phyloP scores from a whole-genome alignment of 352 stramenopile species.

The Globisporangium irregulare region DNA sequence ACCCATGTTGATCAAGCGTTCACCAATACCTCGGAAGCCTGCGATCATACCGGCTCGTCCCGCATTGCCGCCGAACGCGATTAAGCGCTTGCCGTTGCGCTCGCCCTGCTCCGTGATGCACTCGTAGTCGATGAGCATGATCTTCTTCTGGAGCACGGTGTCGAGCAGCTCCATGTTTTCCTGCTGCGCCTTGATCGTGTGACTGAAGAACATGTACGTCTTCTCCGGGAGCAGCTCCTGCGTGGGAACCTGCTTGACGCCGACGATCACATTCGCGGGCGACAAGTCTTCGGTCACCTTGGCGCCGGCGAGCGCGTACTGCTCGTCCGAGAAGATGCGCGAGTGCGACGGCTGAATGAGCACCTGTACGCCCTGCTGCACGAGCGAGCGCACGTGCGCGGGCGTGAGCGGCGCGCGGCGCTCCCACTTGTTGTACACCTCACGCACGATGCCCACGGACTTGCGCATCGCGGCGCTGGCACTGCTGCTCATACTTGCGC shows the following conservation, averaged over 20 bases:
- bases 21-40: conserved; percentile 90
- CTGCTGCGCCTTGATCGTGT: conserved; percentile 96
- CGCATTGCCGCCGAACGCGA: conserved; percentile 94
- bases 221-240: conserved; percentile 85
- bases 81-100: conserved; percentile 76
- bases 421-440: conserved; percentile 96
- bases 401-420: conserved; percentile 91
- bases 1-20: conserved; percentile 91
- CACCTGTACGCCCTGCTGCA: conserved; percentile 82
- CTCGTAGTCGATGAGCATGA: conserved; percentile 96
- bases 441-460: conserved; percentile 90
- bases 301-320: conserved; percentile 90
- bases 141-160: conserved; percentile 87
- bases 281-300: conserved; percentile 88
- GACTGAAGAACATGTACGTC: conserved; percentile 97
- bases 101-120: conserved; percentile 90
- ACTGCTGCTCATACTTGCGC: conserved; percentile 2
- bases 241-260: conserved; percentile 93
- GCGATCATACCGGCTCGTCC: conserved; percentile 94
- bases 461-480: conserved; percentile 23
- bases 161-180: conserved; percentile 96
- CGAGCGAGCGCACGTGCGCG: conserved; percentile 83
- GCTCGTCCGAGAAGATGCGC: conserved; percentile 92
- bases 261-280: conserved; percentile 90
- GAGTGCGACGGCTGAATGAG: conserved; percentile 91